phyloP scores from a whole-genome alignment of 129 eudicot species.

The Chrysanthemum seticuspe region DNA sequence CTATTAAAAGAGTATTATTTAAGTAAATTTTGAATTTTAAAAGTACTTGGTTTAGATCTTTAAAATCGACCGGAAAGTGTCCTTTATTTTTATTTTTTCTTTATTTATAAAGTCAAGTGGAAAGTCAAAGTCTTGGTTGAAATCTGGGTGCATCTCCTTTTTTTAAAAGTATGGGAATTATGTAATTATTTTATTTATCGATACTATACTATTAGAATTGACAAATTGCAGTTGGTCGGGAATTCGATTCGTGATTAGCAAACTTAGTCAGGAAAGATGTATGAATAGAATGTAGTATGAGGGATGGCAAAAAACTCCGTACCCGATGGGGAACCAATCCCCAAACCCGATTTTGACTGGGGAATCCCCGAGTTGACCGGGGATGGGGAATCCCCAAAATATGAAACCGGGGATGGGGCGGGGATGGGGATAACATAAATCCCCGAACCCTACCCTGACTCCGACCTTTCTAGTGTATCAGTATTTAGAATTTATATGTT shows the following conservation, averaged over 20 bases:
- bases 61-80: neutral
- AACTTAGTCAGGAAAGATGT: neutral
- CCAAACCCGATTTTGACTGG: no score
- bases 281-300: neutral
- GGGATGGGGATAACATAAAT: no score
- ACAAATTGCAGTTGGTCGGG: neutral
- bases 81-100: neutral
- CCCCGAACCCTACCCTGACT: no score
- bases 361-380: no score
- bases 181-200: neutral
- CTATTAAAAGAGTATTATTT: neutral
- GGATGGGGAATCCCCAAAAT: no score
- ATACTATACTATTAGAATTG: neutral
- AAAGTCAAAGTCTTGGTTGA: neutral
- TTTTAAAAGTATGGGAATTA: neutral
- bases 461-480: no score
- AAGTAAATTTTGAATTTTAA: conserved; percentile 2
- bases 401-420: no score
- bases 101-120: neutral
- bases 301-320: no score
- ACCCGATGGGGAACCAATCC: no score
- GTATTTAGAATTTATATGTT: no score
- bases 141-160: neutral
- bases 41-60: conserved; percentile 9
- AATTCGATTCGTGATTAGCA: neutral